Evolutionary conservation across 1,284 basidiomycete genomes (phyloP).

Genomic region (Paramarasmius palmivorus): DNA sequence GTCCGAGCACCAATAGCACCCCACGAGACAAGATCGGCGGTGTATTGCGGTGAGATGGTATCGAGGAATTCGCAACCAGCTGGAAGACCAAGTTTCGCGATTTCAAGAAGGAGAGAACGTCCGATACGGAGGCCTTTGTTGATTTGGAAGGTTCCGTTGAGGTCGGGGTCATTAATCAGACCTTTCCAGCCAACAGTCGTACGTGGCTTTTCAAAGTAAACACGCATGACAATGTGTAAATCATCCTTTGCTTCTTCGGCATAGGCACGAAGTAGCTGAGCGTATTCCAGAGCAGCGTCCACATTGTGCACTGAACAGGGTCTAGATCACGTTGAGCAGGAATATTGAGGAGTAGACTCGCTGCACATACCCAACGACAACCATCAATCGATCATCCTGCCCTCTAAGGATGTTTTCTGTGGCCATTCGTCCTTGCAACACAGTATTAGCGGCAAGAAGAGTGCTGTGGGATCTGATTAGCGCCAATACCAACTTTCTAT

Average conservation of each 20-base stretch:
- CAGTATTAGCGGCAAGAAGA: slow-evolving; percentile 74
- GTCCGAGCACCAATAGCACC: slow-evolving; percentile 96
- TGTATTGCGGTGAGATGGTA: slow-evolving; percentile 88
- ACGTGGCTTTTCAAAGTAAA: slow-evolving; percentile 95
- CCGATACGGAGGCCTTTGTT: slow-evolving; percentile 96
- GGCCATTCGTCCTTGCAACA: slow-evolving; percentile 80
- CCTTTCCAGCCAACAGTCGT: slow-evolving; percentile 99
- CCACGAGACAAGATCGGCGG: slow-evolving; percentile 95
- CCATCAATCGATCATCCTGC: slow-evolving; percentile 86
- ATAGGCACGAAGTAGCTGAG: slow-evolving; percentile 77
- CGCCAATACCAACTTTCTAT: slow-evolving; percentile 9
- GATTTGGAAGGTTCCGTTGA: slow-evolving; percentile 89
- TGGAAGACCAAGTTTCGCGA: slow-evolving; percentile 84
- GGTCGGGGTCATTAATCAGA: slow-evolving; percentile 92
- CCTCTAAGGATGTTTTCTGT: slow-evolving; percentile 82
- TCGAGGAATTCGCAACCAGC: slow-evolving; percentile 90
- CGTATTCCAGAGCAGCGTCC: slow-evolving; percentile 84
- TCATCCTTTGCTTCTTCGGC: slow-evolving; percentile 83
- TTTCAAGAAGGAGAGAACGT: slow-evolving; percentile 84
- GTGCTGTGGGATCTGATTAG: slow-evolving; percentile 45
- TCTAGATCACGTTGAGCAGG: slow-evolving; percentile 39
- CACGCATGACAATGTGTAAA: slow-evolving; percentile 94
- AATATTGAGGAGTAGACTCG: not conserved
- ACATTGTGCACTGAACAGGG: slow-evolving; percentile 94
- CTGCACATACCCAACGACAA: slow-evolving; percentile 73